A percentile compares a stretch with the other conserved stretches of the same genome.
These are phyloP conservation scores for Ogataea polymorpha DNA, from an alignment of 805 yeast genomes.

Conservation along the genomic window DNA sequence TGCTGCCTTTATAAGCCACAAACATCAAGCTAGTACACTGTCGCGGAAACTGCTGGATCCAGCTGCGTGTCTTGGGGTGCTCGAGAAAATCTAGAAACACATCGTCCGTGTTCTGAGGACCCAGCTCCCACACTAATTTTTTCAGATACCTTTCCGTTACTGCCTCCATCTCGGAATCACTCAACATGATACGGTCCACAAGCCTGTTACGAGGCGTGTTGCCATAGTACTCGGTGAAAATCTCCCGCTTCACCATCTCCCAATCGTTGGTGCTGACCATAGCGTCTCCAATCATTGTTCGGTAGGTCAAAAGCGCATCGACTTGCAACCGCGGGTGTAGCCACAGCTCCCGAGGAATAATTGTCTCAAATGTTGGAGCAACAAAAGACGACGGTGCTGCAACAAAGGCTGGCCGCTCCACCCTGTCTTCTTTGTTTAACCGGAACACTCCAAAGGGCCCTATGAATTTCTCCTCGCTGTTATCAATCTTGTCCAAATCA, in stretches of 20 bases:
- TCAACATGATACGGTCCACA: slow-evolving; percentile 21
- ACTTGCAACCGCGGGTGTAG: slow-evolving; percentile 32
- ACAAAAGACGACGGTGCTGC: not conserved
- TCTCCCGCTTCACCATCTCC: slow-evolving; percentile 21
- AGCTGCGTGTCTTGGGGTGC: slow-evolving; percentile 18
- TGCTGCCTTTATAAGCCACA: slow-evolving; percentile 22
- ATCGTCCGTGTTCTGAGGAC: slow-evolving; percentile 4
- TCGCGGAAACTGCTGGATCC: slow-evolving; percentile 27
- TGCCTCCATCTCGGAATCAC: not conserved
- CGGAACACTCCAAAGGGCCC: slow-evolving; percentile 31
- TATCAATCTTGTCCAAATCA: slow-evolving; percentile 30
- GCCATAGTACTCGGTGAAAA: slow-evolving; percentile 29
- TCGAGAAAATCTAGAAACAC: slow-evolving; percentile 21
- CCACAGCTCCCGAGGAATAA: slow-evolving; percentile 32
- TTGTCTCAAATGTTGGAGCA: slow-evolving; percentile 1
- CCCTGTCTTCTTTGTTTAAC: not conserved
- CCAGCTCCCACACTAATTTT: slow-evolving; percentile 19
- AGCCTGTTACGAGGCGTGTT: slow-evolving; percentile 18
- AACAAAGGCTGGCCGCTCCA: not conserved
- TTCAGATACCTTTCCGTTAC: slow-evolving; percentile 9
- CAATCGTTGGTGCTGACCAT: slow-evolving; percentile 18
- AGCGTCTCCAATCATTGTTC: slow-evolving; percentile 25
- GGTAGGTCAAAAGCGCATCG: slow-evolving; percentile 32
- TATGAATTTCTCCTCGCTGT: slow-evolving; percentile 27
- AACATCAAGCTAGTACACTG: slow-evolving; percentile 17